Base-by-base conservation (phyloP, 352 stramenopile genomes). In the Phytopythium boreale region DNA sequence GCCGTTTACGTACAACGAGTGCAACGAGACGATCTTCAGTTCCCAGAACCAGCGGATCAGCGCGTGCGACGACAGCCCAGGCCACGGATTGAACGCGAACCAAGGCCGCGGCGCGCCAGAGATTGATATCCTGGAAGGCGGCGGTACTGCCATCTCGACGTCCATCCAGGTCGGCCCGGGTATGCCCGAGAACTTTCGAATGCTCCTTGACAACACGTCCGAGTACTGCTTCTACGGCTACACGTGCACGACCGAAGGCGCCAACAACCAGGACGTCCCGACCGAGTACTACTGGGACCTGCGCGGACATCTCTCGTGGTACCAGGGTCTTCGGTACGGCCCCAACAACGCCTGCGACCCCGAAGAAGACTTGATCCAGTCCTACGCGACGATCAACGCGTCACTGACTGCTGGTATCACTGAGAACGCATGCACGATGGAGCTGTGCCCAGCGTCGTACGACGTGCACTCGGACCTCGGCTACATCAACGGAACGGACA, bases 1-100 rank as follows among this genome's bases (percentile, higher is more conserved):
- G 95, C 95, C 95, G 4, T 98, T 90, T 80, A 96, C 80, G 56
- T 98, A 97, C 70, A 79, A 97, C 62, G 76, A 73, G 34, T 98
- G 95, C 66, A 89, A 98, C 70, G 56, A 74, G 4, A 66, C 64
- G 3, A 50, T 78, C 24, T 74, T 79, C 49, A 75, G 69, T 19
- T 65, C 68, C 5, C 64, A 62, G 47, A 80, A 80, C 57, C 77
- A 86, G 67, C 70, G 73, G 17, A 87, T 87, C 63, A 95, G 75
- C 31, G 93, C 84, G 5, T 98, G 95, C 69, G 90, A 97, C 62
- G 61, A 68, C n/a, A 72, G 79, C 55, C 92, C 95, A 56, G 92
- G 97, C 64, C 97, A 78, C 66, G 91, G 90, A 6, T 66, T 98
- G 75, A 81, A 97, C 75, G 65, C 84, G 1, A 82, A 86, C 24